A percentile compares a stretch with the other conserved stretches of the same genome.
Evolutionary conservation across 495 filamentous ascomycete genomes (phyloP).

Genomic region (Ascodesmis nigricans): DNA sequence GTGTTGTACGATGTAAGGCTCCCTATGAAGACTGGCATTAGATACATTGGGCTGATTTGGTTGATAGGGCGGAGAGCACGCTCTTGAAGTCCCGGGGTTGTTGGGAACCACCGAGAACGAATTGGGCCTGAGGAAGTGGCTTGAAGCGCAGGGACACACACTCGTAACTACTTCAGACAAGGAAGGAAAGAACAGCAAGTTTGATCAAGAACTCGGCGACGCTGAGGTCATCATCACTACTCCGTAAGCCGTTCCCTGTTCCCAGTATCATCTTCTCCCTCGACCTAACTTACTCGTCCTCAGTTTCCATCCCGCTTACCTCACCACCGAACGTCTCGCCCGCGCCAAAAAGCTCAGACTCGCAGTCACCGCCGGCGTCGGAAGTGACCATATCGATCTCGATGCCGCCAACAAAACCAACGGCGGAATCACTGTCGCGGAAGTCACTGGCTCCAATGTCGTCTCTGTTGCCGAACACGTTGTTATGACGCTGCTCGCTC

Average conservation of each 20-base stretch:
- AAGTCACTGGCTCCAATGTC: conserved; percentile 87
- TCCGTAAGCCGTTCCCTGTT: conserved; percentile 62
- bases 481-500: conserved; percentile 89
- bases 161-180: conserved; percentile 95
- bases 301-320: conserved; percentile 97
- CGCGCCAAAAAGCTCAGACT: conserved; percentile 98
- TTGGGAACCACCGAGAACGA: conserved; percentile 96
- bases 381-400: conserved; percentile 93
- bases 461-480: conserved; percentile 88
- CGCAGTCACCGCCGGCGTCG: conserved; percentile 89
- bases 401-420: conserved; percentile 96
- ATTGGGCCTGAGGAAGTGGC: conserved; percentile 86
- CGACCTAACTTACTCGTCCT: conserved; percentile 1
- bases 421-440: conserved; percentile 87
- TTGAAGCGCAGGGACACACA: conserved; percentile 86
- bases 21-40: too few relatives aligned
- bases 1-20: conserved; percentile 53
- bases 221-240: conserved; percentile 98
- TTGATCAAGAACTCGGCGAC: conserved; percentile 88
- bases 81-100: conserved; percentile 55
- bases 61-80: conserved; percentile 42
- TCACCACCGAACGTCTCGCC: conserved; percentile 83
- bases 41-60: conserved; percentile 6
- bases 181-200: conserved; percentile 77
- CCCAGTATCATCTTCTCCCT: background rate